Evolutionary conservation across 2,329 filamentous ascomycete genomes (phyloP), one percentile per base, ranked within the genome.

Genomic region (Tolypocladium capitatum): DNA sequence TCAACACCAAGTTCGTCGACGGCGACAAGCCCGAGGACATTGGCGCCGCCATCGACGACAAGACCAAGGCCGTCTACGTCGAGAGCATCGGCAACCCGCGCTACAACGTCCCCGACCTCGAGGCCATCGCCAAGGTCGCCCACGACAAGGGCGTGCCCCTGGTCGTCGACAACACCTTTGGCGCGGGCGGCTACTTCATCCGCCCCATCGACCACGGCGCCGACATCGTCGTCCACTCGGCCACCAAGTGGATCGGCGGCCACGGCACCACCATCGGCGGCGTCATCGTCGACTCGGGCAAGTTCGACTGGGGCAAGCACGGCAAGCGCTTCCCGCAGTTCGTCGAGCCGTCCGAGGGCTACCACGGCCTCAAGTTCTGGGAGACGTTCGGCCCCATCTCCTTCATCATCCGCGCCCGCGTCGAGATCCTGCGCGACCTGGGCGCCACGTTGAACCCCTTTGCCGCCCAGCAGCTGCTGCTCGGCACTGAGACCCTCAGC

Each of bases 171-270:
- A 96, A 96, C 73, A 96, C 90, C 9, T 96, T 96, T 58, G 91
- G 90, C 43, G 90, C 90, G 13, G 90, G 90, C 50, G 90, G 91
- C 45, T 96, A 86, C 74, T 94, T 87, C 64, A 73, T 83, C 56
- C 81, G 84, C 7, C 90, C 90, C 36, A 91, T 96, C 58, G 83
- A 90, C 24, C 85, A 94, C 65, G 90, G 90, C 48, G 90, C 86
- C 53, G 90, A 96, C 62, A 95, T 96, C 51, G 84, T 96, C 46
- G 86, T 95, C 24, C 89, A 96, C 74, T 92, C 86, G 35, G 89
- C 89, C 11, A 95, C 90, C 49, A 96, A 96, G 68, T 96, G 90
- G 90, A 96, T 97, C 53, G 90, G 90, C 49, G 90, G 90, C 38
- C 91, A 97, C 66, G 91, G 90, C 51, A 94, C 90, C 36, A 95